Evolutionary conservation across 805 yeast species (phyloP), one percentile per base, ranked within the genome.

Genomic region (Komagataella pseudopastoris): DNA sequence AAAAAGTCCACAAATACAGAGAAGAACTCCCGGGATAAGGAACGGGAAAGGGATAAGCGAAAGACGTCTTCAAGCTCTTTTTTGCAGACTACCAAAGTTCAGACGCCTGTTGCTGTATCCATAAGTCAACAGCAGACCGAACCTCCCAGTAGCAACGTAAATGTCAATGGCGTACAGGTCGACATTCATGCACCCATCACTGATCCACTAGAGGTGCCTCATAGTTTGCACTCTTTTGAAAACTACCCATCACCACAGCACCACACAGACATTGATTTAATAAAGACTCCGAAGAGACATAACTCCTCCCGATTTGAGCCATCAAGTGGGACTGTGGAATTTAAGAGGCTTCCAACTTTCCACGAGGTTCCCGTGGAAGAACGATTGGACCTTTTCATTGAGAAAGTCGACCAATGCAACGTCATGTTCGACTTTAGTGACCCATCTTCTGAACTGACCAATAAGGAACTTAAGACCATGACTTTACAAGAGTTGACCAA

Each of bases 371-470:
- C 71, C 23, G 77, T 86, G 3, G 85, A 88, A 18, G 88, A 81
- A 55, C 91, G 88, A 62, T 78, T 83, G 50, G 84, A 81, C 23
- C 74, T 93, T 55, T 93, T 93, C 61, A 70, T 89, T 51, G 85
- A 85, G 59, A 93, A 93, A 63, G 82, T 91, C 50, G 95, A 89
- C 60, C 99, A 93, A 68, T 91, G 98, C 72, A 88, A 88, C 64
- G 83, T 89, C 23, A 80, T 93, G 71, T 93, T 91, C 71, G 96
- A 93, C 70, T 93, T 93, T 63, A 79, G 80, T 60, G 98, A 93
- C 67, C 96, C 97, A 6, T 84, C 96, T 12, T 82, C 83, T 52
- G 97, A 93, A 66, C 80, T 89, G 51, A 81, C 85, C 60, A 96
- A 97, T 48, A 93, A 93, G 66, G 98, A 93, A 62, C 77, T 89